Evolutionary conservation across 2,329 filamentous ascomycete species (phyloP).

Genomic region (Penicillium psychrosexuale): DNA sequence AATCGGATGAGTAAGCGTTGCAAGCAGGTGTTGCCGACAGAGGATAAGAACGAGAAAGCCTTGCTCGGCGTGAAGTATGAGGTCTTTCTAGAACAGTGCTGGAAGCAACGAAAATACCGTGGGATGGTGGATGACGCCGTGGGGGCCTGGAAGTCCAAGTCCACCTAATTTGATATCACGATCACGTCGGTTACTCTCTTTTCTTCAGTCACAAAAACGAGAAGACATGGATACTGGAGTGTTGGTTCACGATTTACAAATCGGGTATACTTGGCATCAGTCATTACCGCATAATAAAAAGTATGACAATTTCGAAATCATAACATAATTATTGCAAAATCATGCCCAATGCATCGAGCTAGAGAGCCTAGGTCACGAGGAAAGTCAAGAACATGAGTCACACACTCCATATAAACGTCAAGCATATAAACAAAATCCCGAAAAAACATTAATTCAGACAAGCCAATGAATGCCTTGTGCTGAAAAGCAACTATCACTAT

Average conservation of each 20-base stretch:
- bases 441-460: neutral
- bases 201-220: neutral
- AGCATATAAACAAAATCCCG: neutral
- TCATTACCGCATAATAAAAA: conserved; percentile 3
- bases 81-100: conserved; percentile 91
- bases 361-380: neutral
- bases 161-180: conserved; percentile 1
- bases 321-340: neutral
- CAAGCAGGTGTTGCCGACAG: conserved; percentile 72
- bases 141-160: conserved; percentile 40
- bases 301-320: neutral
- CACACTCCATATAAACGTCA: neutral
- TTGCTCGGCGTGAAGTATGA: conserved; percentile 86
- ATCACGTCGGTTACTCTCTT: neutral
- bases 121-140: conserved; percentile 67
- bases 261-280: neutral
- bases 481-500: neutral
- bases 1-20: conserved; percentile 94
- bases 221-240: neutral
- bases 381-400: neutral
- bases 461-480: neutral
- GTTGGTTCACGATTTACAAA: neutral
- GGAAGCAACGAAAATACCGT: conserved; percentile 78
- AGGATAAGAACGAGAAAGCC: conserved; percentile 69
- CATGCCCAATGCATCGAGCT: neutral